Conservation (phyloP, 768 basidiomycete species). For the Mycena kentingensis region DNA sequence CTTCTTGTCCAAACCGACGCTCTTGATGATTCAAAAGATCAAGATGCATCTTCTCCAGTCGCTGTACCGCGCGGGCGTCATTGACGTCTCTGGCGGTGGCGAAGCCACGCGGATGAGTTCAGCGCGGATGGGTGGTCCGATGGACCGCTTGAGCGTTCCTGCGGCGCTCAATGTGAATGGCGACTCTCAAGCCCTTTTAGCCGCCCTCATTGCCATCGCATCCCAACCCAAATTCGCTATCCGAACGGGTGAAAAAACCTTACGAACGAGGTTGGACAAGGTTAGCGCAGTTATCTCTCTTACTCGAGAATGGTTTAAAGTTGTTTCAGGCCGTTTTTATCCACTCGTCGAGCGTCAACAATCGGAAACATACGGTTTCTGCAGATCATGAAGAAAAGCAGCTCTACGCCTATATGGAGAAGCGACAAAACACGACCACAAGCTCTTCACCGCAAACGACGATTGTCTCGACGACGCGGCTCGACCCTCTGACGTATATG, state of each 20-base stretch:
- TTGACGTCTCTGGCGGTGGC: slow-evolving; percentile 78
- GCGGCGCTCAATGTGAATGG: slow-evolving; percentile 69
- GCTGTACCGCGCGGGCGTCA: slow-evolving; percentile 77
- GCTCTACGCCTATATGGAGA: slow-evolving; percentile 81
- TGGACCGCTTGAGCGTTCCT: slow-evolving; percentile 52
- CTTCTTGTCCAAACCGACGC: slow-evolving; percentile 84
- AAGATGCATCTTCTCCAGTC: slow-evolving; percentile 76
- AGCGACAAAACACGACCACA: slow-evolving; percentile 71
- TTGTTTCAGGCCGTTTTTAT: slow-evolving; percentile 65
- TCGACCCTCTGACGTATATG: slow-evolving; percentile 88
- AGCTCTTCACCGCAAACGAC: slow-evolving; percentile 57
- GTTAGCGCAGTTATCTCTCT: slow-evolving; percentile 46
- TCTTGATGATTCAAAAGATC: slow-evolving; percentile 79
- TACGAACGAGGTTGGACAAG: slow-evolving; percentile 82
- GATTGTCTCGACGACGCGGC: slow-evolving; percentile 77
- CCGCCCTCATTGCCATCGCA: slow-evolving; percentile 82
- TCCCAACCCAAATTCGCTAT: slow-evolving; percentile 91
- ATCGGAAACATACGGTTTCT: slow-evolving; percentile 52
- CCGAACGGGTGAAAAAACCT: slow-evolving; percentile 63
- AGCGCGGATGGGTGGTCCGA: slow-evolving; percentile 25
- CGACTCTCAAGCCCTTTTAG: slow-evolving; percentile 74
- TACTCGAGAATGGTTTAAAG: slow-evolving; percentile 4
- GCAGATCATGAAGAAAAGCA: slow-evolving; percentile 59
- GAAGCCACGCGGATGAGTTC: slow-evolving; percentile 22
- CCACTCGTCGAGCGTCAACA: slow-evolving; percentile 86